Evolutionary conservation across 352 stramenopile genomes (phyloP), one percentile per base, ranked within the genome.

Genomic region (Pythium volutum): DNA sequence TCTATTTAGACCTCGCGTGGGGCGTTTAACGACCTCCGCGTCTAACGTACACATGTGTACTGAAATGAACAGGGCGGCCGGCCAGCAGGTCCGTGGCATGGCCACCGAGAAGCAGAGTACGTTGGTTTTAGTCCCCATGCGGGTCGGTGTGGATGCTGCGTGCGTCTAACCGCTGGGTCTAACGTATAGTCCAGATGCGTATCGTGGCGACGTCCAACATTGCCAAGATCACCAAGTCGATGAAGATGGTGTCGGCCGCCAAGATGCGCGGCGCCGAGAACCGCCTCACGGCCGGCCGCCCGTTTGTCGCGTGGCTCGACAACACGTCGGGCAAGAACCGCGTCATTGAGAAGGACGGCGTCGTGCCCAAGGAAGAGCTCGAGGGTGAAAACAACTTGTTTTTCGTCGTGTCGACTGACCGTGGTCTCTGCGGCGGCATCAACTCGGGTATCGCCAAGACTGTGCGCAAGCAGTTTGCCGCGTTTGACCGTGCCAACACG

Each of bases 181-280:
- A 43, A 31, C 27, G n/a, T 56, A 23, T 62, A 78, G 71, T 92
- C 87, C 89, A 91, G 60, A 98, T 98, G 81, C 95, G 98, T 73
- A 99, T 99, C 70, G 84, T 87, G 59, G 97, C 96, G 22, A 99
- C 97, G 33, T 98, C 97, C 67, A 99, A 99, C 88, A 99, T 99
- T 62, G 87, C 93, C 69, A 99, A 99, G 88, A 99, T 99, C 83
- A 99, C 97, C 50, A 97, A 97, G 79, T 99, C 97, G 55, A 99
- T 99, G 97, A 99, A 99, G 82, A 99, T 99, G 97, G 97, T 99
- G 76, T 99, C 96, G 60, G 97, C 97, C 45, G 96, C 97, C 61
- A 99, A 99, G 87, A 95, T 99, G 69, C 97, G 97, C 74, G 97
- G 97, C 62, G 97, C 98, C 59, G 95, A 99, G 70, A 85, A 91